A percentile compares a stretch with the other conserved stretches of the same genome.
phyloP scores from a whole-genome alignment of 2,329 filamentous ascomycete species.

The Fusarium redolens region DNA sequence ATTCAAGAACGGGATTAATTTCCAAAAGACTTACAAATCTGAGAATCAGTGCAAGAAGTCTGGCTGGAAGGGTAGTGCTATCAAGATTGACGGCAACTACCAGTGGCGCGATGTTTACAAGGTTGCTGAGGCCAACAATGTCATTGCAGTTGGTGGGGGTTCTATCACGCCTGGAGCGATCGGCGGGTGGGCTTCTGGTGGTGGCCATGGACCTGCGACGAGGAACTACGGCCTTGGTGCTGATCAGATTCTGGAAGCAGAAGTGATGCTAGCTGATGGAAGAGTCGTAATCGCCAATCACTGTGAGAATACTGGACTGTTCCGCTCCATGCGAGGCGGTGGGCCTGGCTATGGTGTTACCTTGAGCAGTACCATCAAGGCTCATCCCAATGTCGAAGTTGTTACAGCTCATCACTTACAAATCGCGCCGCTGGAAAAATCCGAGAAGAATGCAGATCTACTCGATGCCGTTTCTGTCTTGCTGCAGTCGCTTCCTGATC shows the following conservation, averaged over 20 bases:
- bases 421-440: conserved; percentile 20
- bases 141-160: conserved; percentile 28
- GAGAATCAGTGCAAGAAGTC: conserved; percentile 5
- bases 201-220: conserved; percentile 26
- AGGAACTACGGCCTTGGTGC: conserved; percentile 31
- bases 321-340: conserved; percentile 25
- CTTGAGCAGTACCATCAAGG: conserved; percentile 27
- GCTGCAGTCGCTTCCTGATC: conserved; percentile 14
- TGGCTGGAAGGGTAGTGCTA: conserved; percentile 13
- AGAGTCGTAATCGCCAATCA: conserved; percentile 19
- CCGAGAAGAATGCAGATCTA: conserved; percentile 13
- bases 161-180: conserved; percentile 30
- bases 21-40: conserved; percentile 2
- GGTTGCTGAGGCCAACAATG: conserved; percentile 19
- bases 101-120: conserved; percentile 35
- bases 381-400: conserved; percentile 15
- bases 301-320: conserved; percentile 25
- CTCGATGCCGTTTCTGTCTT: conserved; percentile 12
- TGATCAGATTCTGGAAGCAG: conserved; percentile 27
- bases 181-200: conserved; percentile 28
- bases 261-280: conserved; percentile 28
- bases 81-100: conserved; percentile 25
- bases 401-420: conserved; percentile 19
- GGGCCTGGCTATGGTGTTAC: conserved; percentile 28
- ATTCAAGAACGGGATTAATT: conserved; percentile 17